Evolutionary conservation across 805 yeast genomes (phyloP), one percentile per base, ranked within the genome.

Genomic region (Candida ovalis): DNA sequence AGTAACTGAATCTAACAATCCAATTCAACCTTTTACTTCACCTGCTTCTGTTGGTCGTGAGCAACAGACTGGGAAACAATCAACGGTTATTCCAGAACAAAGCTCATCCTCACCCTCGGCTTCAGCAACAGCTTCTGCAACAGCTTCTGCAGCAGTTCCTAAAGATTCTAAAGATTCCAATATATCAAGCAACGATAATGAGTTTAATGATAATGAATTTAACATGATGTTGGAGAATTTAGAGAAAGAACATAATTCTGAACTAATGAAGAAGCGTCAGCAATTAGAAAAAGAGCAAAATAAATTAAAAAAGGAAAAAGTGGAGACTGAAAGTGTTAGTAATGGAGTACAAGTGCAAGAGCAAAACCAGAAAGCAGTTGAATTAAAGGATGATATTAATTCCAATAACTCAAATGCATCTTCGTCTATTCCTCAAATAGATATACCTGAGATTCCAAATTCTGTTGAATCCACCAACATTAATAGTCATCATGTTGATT

Each of bases 171-270:
- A 42, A 22, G 12, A n/a, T 17, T 3, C 24, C 2, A 4, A 7
- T 25, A 39, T 4, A 13, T 18, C 17, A 22, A n/a, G 21, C 8
- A 15, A 40, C n/a, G 15, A 35, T 3, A 44, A 44, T 8, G 46
- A 47, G 9, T 35, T 35, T 17, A 58, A 56, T 6, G 60, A 57
- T 24, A 36, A 52, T 10, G 63, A 57, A 36, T 50, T 58, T 24
- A 53, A 51, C 18, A 48, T 51, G 53, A 53, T 59, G 54, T 36
- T 60, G 45, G 63, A 58, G 18, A 49, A 50, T 32, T 44, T 57
- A 21, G 59, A 57, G 38, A 46, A 52, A 19, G 49, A 52, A 40
- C 54, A 54, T 37, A 49, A 55, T 15, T 36, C 47, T 4, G 59
- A 54, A 17, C 50, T 51, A 40, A 33, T 35, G 37, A 46, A 28